These are phyloP conservation scores for Onygenales sp. DNA, from an alignment of 2,329 filamentous ascomycete genomes.

Conservation along the genomic window DNA sequence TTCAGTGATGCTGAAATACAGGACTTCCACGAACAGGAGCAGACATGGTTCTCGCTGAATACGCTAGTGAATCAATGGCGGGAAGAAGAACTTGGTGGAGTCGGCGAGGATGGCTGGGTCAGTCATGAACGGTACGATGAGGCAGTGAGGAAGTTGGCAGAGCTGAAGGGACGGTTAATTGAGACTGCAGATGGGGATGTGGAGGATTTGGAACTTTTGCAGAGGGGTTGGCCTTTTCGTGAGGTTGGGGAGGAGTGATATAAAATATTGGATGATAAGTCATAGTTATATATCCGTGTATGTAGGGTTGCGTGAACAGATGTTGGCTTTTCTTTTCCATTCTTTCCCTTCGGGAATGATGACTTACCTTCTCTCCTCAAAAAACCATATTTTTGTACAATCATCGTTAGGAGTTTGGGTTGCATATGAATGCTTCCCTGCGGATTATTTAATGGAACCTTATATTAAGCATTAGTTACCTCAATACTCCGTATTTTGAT, in stretches of 20 bases:
- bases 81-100: constrained; percentile 10
- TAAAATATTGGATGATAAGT: no score
- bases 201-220: background rate
- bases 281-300: no score
- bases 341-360: no score
- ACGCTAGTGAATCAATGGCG: constrained; percentile 11
- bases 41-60: constrained; percentile 13
- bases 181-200: background rate
- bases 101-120: constrained; percentile 14
- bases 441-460: no score
- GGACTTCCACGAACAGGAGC: constrained; percentile 11
- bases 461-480: no score
- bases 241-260: background rate
- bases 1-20: constrained; percentile 8
- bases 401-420: no score
- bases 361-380: no score
- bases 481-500: no score
- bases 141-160: background rate
- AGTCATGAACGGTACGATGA: constrained; percentile 4
- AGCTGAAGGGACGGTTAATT: constrained; percentile 6
- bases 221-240: background rate
- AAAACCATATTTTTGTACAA: no score
- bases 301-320: no score
- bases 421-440: no score
- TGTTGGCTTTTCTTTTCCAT: no score